Evolutionary conservation across 305 asterid species (phyloP).

Genomic region (Solanum hybrid): DNA sequence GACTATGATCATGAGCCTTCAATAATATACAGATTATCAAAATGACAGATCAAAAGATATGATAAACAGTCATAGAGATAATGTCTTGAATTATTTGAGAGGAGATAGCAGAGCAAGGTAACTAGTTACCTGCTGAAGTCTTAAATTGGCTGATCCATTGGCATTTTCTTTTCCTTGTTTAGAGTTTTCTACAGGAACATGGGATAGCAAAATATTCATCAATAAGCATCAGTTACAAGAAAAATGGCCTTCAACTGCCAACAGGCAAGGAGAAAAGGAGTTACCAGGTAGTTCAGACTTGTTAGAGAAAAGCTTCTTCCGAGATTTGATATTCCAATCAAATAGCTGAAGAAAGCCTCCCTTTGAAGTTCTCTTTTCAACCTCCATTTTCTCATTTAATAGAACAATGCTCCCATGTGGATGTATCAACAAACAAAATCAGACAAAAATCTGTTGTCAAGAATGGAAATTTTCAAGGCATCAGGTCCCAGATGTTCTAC

Average conservation of each 20-base stretch:
- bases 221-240: not conserved
- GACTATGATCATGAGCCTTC: conserved; percentile 54
- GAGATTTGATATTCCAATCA: conserved; percentile 91
- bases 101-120: conserved; percentile 11
- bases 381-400: conserved; percentile 56
- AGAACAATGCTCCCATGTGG: conserved; percentile 7
- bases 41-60: not conserved
- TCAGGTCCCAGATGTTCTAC: not conserved
- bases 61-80: conserved; percentile 2
- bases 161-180: conserved; percentile 50
- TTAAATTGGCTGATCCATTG: conserved; percentile 34
- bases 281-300: conserved; percentile 73
- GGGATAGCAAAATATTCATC: conserved; percentile 3
- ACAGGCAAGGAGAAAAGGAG: not conserved
- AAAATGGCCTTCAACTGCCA: not conserved
- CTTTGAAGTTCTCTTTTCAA: conserved; percentile 67
- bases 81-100: not conserved
- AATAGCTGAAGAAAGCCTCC: conserved; percentile 93
- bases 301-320: conserved; percentile 88
- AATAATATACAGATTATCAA: conserved; percentile 3
- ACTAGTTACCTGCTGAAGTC: conserved; percentile 45
- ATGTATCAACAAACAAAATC: conserved; percentile 11
- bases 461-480: not conserved
- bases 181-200: conserved; percentile 40
- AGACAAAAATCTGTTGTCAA: conserved; percentile 20